These are phyloP conservation scores for Vigna mungo DNA, from an alignment of 306 rosid genomes.

Conservation along the genomic window DNA sequence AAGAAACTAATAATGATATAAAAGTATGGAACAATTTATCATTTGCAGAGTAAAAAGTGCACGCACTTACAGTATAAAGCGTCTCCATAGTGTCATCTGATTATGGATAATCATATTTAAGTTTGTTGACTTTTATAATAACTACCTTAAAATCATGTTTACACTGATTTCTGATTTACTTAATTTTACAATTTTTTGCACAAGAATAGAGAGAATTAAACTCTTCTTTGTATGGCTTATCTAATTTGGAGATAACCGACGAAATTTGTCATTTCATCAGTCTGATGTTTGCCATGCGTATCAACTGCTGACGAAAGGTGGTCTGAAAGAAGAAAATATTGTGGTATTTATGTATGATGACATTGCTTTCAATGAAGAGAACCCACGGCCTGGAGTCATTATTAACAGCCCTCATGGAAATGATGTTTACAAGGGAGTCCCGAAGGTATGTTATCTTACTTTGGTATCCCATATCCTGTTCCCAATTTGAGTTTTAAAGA, in stretches of 20 bases:
- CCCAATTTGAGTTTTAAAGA: neutral
- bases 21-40: too few species aligned
- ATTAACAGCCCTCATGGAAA: slow-evolving; percentile 85
- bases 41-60: too few species aligned
- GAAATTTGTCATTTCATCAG: slow-evolving; percentile 45
- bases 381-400: slow-evolving; percentile 87
- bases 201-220: too few species aligned
- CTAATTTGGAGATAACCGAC: slow-evolving; percentile 11
- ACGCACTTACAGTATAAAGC: too few species aligned
- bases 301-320: slow-evolving; percentile 83
- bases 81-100: too few species aligned
- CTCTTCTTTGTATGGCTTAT: too few species aligned
- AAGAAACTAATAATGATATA: neutral
- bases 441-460: slow-evolving; percentile 68
- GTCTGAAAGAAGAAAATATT: slow-evolving; percentile 91
- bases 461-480: neutral
- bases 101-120: too few species aligned
- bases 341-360: slow-evolving; percentile 96
- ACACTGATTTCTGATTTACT: too few species aligned
- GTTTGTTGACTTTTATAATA: too few species aligned
- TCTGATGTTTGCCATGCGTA: slow-evolving; percentile 98
- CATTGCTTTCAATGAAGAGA: slow-evolving; percentile 79
- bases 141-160: too few species aligned
- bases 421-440: slow-evolving; percentile 92
- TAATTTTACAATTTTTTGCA: too few species aligned